A percentile compares a stretch with the other conserved stretches of the same genome.
phyloP scores from a whole-genome alignment of 208 protist species.

The Lotmaria passim region DNA sequence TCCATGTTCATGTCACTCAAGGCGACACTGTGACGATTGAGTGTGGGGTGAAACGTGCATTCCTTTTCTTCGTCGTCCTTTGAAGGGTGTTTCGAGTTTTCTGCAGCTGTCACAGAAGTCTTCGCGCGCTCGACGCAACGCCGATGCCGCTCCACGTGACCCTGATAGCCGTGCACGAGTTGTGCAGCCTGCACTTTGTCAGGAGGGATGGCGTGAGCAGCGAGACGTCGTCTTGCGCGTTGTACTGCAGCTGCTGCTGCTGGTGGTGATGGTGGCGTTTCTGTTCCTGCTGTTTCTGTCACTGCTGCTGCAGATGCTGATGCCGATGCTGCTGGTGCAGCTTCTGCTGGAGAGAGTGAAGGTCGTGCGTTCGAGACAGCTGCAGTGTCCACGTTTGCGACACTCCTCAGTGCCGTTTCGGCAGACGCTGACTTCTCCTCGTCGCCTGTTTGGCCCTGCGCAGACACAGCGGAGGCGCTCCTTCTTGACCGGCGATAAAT shows the following conservation, averaged over 20 bases:
- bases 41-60: constrained; percentile 42
- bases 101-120: no score
- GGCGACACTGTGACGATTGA: constrained; percentile 35
- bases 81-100: background rate
- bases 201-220: background rate
- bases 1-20: constrained; percentile 44
- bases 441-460: no score
- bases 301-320: no score
- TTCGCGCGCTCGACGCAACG: constrained; percentile 2
- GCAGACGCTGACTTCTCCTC: no score
- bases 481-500: background rate
- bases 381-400: background rate
- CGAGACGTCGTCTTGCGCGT: background rate
- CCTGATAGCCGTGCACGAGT: constrained; percentile 13
- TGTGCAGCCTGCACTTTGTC: background rate
- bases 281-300: no score
- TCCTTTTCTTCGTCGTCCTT: constrained; percentile 9
- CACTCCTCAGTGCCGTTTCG: background rate
- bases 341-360: no score
- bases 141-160: constrained; percentile 26
- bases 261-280: no score
- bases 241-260: background rate
- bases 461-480: background rate
- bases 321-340: no score
- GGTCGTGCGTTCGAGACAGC: no score